Evolutionary conservation across 345 rosid species (phyloP).

Genomic region (Laguncularia racemosa): DNA sequence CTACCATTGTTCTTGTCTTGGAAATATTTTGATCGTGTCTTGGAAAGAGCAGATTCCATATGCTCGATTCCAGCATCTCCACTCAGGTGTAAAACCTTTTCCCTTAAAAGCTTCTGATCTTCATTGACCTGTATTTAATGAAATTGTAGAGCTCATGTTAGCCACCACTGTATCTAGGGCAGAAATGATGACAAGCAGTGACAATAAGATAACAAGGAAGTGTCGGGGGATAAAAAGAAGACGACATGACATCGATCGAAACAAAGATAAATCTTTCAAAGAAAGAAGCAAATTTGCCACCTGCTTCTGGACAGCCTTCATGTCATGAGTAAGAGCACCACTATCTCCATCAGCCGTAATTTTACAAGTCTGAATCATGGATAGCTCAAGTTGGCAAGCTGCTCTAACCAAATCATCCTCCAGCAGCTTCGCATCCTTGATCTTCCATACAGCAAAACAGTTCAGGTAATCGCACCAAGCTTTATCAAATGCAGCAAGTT

Average conservation of each 20-base stretch:
- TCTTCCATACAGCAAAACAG: conserved; percentile 94
- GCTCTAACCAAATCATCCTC: conserved; percentile 93
- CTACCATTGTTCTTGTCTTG: conserved; percentile 51
- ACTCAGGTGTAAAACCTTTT: conserved; percentile 67
- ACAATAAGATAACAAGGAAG: neutral
- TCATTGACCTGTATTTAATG: conserved; percentile 50
- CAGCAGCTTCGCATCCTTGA: conserved; percentile 80
- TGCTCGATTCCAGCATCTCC: conserved; percentile 72
- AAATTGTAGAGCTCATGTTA: conserved; percentile 1
- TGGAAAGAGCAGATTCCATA: conserved; percentile 71
- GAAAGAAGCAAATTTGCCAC: conserved; percentile 21
- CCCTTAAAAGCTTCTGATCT: conserved; percentile 78
- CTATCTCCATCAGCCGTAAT: conserved; percentile 55
- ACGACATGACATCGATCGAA: too few species aligned
- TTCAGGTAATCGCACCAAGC: conserved; percentile 83
- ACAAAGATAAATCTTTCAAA: neutral
- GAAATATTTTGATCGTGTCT: conserved; percentile 58
- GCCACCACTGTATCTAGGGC: neutral
- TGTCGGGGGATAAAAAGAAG: too few species aligned
- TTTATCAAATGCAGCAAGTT: conserved; percentile 73
- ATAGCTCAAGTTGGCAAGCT: conserved; percentile 97
- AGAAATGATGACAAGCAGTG: neutral
- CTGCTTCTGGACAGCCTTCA: conserved; percentile 92
- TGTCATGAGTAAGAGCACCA: conserved; percentile 65
- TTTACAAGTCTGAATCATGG: conserved; percentile 92